Evolutionary conservation across 2,329 filamentous ascomycete genomes (phyloP).

Genomic region (Amauroascus niger): DNA sequence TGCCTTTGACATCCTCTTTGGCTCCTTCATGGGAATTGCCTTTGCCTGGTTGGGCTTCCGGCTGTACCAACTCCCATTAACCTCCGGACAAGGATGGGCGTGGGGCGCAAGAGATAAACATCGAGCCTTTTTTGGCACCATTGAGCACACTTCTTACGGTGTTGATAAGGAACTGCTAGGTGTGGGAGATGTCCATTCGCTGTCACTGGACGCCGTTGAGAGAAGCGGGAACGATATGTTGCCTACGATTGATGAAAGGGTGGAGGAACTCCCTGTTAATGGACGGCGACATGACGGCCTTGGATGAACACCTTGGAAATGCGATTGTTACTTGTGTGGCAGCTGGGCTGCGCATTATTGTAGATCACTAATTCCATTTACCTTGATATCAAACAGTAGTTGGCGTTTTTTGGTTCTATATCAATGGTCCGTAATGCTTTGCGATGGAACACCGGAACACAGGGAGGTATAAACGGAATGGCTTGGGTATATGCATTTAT

Average conservation of each 20-base stretch:
- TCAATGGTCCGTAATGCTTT: no score
- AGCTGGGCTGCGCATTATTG: neutral
- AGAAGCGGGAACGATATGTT: neutral
- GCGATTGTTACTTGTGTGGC: neutral
- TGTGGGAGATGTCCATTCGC: neutral
- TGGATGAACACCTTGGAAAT: neutral
- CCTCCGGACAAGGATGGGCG: conserved; percentile 72
- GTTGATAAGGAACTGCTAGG: neutral
- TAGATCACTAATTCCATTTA: no score
- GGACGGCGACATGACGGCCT: neutral
- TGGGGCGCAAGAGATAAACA: conserved; percentile 69
- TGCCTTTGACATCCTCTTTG: conserved; percentile 83
- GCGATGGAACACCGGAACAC: no score
- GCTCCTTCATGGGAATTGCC: conserved; percentile 65
- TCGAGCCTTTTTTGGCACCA: conserved; percentile 51
- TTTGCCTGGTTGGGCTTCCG: conserved; percentile 67
- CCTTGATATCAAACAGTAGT: no score
- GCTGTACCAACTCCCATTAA: conserved; percentile 75
- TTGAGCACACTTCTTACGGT: conserved; percentile 27
- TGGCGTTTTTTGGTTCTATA: no score
- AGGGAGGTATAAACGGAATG: no score
- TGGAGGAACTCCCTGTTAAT: neutral
- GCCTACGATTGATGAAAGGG: neutral
- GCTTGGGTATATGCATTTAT: no score
- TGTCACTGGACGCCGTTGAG: neutral